Base-by-base conservation (phyloP, 139 green algal species). In the Deuterostichococcus epilithicus region DNA sequence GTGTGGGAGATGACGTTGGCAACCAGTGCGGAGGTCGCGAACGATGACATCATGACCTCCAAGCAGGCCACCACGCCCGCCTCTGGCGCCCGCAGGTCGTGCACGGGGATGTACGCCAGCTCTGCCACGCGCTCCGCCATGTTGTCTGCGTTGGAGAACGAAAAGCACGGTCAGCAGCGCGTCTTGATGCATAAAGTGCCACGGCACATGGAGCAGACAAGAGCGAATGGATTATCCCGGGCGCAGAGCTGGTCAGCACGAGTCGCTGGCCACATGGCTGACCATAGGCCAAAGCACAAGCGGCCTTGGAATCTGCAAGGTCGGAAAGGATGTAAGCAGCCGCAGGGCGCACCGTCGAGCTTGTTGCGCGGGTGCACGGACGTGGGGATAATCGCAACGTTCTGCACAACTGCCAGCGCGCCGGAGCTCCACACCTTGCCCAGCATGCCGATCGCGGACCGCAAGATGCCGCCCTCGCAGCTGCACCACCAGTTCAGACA, bases 361-460 rank as follows among this genome's bases (percentile, higher is more conserved):
- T 66, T 63, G 38, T 13, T 75, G 70, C 70, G 70, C 10, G 70
- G 70, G 42, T 75, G 70, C 22, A 75, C 28, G 18, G 37, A 37
- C 10, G 58, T 35, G 32, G 70, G 70, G 28, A 75, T 38, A 28
- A 45, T 75, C 8, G 32, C 70, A 5, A 66, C 70, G 13, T 38
- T 36, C 39, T 75, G 70, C n/a, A 75, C 42, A 5, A 75, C 39
- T 4, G 22, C 25, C 30, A 65, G 38, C 25, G 38, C 39, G n/a
- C 70, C 70, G 20, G 70, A 66, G 39, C 70, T 75, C 70, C 70
- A 75, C 10, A 45, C 70, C 42, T 75, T 75, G 70, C 70, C 70
- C 70, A 75, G 8, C 70, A 75, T 75, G 28, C 70, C 70, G 37
- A 75, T 67, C 23, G 70, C 70, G 23, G 28, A 37, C 23, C 70